Conservation (phyloP, 257 asterid species). For the Schizonepeta tenuifolia region DNA sequence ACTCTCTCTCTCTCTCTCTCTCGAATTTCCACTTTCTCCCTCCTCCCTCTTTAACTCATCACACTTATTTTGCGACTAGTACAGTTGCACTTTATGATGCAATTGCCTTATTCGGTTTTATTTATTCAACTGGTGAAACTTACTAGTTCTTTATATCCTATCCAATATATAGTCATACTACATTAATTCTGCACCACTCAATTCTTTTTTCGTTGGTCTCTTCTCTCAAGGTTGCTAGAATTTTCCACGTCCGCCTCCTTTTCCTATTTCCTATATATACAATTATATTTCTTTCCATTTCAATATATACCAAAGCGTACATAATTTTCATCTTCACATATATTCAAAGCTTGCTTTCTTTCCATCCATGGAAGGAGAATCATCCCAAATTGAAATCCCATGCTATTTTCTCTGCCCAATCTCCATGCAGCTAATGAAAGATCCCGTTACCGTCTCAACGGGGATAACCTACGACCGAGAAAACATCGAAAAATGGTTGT, state of each 20-base stretch:
- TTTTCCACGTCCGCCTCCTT: not conserved
- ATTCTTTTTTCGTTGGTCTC: not conserved
- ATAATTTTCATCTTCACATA: not conserved
- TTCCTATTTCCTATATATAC: too few species aligned
- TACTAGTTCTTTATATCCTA: not conserved
- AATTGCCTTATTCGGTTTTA: not conserved
- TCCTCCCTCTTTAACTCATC: conserved; percentile 2
- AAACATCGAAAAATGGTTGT: conserved; percentile 71
- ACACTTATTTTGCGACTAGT: conserved; percentile 14
- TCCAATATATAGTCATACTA: not conserved
- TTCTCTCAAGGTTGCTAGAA: conserved; percentile 1
- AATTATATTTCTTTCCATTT: too few species aligned
- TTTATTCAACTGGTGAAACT: not conserved
- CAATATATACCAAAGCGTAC: too few species aligned
- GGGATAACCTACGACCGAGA: conserved; percentile 84
- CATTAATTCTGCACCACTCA: not conserved
- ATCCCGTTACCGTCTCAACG: conserved; percentile 70
- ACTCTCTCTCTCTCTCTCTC: conserved; percentile 24
- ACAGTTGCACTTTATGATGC: too few species aligned
- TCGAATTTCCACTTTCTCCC: conserved; percentile 43
- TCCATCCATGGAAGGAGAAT: conserved; percentile 28
- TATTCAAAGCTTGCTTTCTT: not conserved
- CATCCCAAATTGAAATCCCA: conserved; percentile 54
- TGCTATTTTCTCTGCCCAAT: conserved; percentile 76
- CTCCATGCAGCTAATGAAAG: conserved; percentile 80